A percentile compares a stretch with the other conserved stretches of the same genome.
phyloP scores from a whole-genome alignment of 176 grass and related monocot species.

The Avena insularis region DNA sequence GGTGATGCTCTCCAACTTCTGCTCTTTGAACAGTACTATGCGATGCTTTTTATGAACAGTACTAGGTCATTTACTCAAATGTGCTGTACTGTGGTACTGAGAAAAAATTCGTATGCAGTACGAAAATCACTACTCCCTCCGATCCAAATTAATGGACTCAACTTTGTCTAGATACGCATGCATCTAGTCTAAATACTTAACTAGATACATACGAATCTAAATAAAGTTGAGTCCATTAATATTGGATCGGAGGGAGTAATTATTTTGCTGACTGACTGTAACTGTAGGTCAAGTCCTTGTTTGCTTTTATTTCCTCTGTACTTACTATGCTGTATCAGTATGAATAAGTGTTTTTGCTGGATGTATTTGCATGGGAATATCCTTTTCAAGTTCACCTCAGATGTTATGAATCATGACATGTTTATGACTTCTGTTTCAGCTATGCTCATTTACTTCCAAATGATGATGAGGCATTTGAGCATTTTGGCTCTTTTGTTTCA shows the following conservation, averaged over 20 bases:
- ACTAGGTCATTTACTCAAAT: conserved; percentile 18
- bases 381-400: conserved; percentile 25
- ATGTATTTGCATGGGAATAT: conserved; percentile 19
- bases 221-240: no score
- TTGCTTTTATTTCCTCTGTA: conserved; percentile 21
- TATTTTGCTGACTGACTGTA: neutral
- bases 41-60: neutral
- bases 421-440: conserved; percentile 54
- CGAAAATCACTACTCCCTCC: neutral
- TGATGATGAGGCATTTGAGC: conserved; percentile 92
- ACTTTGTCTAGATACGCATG: no score
- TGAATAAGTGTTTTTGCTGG: conserved; percentile 10
- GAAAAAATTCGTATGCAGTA: conserved; percentile 5
- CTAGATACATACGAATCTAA: no score
- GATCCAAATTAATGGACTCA: no score
- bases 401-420: conserved; percentile 10
- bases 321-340: neutral
- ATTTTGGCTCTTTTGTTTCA: conserved; percentile 81
- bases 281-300: neutral
- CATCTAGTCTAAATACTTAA: no score
- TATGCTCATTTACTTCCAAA: conserved; percentile 94
- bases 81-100: neutral
- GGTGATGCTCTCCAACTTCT: neutral
- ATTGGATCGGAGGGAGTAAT: neutral
- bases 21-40: conserved; percentile 13